phyloP scores from a whole-genome alignment of 2,329 filamentous ascomycete genomes.

The Ophiostoma pallidulum region DNA sequence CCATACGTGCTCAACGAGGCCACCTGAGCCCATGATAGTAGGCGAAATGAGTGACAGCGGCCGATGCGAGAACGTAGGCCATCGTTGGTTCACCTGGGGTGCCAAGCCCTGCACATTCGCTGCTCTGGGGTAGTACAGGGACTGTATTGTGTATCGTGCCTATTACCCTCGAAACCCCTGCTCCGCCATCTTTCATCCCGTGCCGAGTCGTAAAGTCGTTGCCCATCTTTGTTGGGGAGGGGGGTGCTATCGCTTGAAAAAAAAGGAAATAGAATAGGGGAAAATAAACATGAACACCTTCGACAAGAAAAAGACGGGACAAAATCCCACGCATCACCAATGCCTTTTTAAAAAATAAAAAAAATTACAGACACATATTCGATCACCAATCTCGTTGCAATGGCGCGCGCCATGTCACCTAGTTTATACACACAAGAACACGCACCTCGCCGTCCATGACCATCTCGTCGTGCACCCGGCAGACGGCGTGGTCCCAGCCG shows the following conservation, averaged over 20 bases:
- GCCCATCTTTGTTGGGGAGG: too few species aligned
- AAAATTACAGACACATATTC: not conserved
- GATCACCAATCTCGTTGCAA: too few species aligned
- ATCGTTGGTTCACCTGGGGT: not conserved
- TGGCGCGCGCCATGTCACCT: not conserved
- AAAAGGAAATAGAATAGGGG: too few species aligned
- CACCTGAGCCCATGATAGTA: slow-evolving; percentile 32
- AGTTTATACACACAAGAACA: slow-evolving; percentile 5
- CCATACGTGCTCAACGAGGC: slow-evolving; percentile 30
- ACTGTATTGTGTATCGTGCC: too few species aligned
- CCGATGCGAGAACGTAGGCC: not conserved
- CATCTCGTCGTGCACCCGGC: slow-evolving; percentile 1
- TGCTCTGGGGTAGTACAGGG: too few species aligned
- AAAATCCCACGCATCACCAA: not conserved
- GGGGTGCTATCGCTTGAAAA: not conserved
- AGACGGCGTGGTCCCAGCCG: slow-evolving; percentile 10
- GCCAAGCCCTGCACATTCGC: too few species aligned
- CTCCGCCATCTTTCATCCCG: too few species aligned
- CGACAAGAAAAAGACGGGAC: too few species aligned
- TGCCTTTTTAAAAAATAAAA: not conserved
- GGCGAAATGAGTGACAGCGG: slow-evolving; percentile 7
- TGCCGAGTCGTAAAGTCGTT: too few species aligned
- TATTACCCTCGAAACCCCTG: too few species aligned
- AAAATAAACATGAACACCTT: too few species aligned
- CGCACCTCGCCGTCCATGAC: slow-evolving; percentile 11